phyloP scores from a whole-genome alignment of 352 stramenopile species.

The Phytophthora brassicae region DNA sequence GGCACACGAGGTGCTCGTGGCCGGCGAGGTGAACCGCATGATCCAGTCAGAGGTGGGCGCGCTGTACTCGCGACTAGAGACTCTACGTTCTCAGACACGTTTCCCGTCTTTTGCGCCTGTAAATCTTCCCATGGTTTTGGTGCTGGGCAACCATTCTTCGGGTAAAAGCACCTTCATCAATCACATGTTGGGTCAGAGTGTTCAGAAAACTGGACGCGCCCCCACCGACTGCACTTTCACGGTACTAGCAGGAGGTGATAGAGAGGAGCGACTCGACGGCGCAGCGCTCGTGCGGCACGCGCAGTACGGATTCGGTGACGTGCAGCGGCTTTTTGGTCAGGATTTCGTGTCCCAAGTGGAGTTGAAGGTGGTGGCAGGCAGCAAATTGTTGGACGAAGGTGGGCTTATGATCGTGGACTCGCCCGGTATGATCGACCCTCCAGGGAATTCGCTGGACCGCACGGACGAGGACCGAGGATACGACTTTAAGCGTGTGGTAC shows the following conservation, averaged over 20 bases:
- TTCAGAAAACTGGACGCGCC: conserved; percentile 82
- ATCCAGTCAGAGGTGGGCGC: conserved; percentile 73
- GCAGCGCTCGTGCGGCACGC: conserved; percentile 68
- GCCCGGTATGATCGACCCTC: conserved; percentile 87
- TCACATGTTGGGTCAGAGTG: conserved; percentile 79
- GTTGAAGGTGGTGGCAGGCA: conserved; percentile 77
- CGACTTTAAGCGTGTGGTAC: conserved; percentile 86
- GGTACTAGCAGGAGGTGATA: conserved; percentile 64
- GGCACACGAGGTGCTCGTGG: conserved; percentile 40
- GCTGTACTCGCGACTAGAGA: conserved; percentile 73
- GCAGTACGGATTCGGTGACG: conserved; percentile 82
- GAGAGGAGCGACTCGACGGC: conserved; percentile 77
- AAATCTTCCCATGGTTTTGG: conserved; percentile 82
- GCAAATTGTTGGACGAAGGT: conserved; percentile 67
- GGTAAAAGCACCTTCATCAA: conserved; percentile 90
- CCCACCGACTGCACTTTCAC: conserved; percentile 87
- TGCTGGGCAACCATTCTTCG: conserved; percentile 86
- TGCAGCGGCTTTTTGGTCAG: conserved; percentile 73
- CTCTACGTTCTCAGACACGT: conserved; percentile 60
- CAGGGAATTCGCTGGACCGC: conserved; percentile 54
- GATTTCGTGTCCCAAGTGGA: conserved; percentile 88
- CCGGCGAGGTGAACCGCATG: conserved; percentile 85
- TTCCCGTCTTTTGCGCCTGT: conserved; percentile 83
- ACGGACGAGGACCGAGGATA: conserved; percentile 81
- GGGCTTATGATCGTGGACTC: conserved; percentile 88